Conservation (phyloP, 2,329 filamentous ascomycete species). For the Talaromyces sp. region DNA sequence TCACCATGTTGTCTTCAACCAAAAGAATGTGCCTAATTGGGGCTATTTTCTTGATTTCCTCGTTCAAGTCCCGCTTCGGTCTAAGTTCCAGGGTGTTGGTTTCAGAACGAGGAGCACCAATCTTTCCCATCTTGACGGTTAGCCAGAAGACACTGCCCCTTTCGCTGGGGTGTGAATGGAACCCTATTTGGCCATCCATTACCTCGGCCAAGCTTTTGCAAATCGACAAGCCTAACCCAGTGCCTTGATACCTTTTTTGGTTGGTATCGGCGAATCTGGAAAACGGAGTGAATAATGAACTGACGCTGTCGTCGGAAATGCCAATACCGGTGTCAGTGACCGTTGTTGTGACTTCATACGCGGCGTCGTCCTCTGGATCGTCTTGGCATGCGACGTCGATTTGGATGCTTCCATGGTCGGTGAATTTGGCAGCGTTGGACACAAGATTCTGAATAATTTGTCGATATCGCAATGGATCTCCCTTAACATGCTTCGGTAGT, state of each 20-base stretch:
- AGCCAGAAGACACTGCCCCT: conserved; percentile 51
- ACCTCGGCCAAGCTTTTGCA: conserved; percentile 52
- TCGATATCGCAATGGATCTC: conserved; percentile 55
- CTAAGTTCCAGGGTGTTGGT: conserved; percentile 19
- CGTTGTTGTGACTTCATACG: conserved; percentile 45
- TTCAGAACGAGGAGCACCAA: conserved; percentile 25
- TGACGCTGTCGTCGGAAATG: conserved; percentile 39
- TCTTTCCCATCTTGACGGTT: conserved; percentile 37
- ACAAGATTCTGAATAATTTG: conserved; percentile 59
- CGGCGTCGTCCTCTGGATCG: conserved; percentile 34
- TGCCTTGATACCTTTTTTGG: conserved; percentile 51
- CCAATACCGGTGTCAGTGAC: conserved; percentile 53
- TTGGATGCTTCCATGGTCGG: conserved; percentile 48
- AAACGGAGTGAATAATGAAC: conserved; percentile 51
- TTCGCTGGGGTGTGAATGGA: conserved; percentile 38
- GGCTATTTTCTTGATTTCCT: conserved; percentile 30
- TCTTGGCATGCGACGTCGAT: conserved; percentile 37
- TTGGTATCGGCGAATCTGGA: conserved; percentile 50
- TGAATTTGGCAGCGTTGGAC: conserved; percentile 58
- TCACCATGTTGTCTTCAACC: conserved; percentile 40
- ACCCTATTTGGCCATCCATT: conserved; percentile 51
- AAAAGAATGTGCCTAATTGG: conserved; percentile 35
- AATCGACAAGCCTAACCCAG: conserved; percentile 52
- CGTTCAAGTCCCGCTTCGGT: conserved; percentile 14
- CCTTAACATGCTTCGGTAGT: conserved; percentile 47